phyloP scores from a whole-genome alignment of 2,329 filamentous ascomycete species.

The Stemphylium beticola region DNA sequence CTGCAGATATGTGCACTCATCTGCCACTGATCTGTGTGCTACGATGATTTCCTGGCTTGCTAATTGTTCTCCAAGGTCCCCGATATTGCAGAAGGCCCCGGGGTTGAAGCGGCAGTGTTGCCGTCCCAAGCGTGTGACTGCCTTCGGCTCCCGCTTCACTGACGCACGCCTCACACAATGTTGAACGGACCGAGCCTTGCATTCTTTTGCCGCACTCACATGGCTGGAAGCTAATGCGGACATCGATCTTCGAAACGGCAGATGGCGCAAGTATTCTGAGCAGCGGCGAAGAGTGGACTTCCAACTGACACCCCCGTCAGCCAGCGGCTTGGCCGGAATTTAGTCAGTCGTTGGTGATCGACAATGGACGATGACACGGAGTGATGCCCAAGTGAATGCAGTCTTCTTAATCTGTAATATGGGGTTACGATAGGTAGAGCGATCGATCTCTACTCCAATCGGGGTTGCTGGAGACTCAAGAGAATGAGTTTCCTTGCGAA shows the following conservation, averaged over 20 bases:
- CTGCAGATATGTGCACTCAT: not conserved
- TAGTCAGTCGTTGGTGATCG: conserved; percentile 6
- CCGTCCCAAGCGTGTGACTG: not conserved
- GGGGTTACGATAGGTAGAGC: not conserved
- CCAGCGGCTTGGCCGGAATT: conserved; percentile 4
- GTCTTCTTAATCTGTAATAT: not conserved
- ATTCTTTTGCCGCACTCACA: not conserved
- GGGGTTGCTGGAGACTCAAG: not conserved
- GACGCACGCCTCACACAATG: not conserved
- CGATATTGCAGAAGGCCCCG: not conserved
- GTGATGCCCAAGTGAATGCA: not conserved
- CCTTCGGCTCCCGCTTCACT: not conserved
- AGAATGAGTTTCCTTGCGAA: not conserved
- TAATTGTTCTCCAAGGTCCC: not conserved
- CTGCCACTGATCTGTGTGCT: not conserved
- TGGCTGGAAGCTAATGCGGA: conserved; percentile 2
- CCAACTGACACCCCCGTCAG: conserved; percentile 7
- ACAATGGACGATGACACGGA: conserved; percentile 1
- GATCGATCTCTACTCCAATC: not conserved
- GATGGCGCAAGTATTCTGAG: not conserved
- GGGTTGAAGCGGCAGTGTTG: not conserved
- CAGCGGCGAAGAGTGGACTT: not conserved
- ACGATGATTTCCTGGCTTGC: not conserved
- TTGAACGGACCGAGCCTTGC: not conserved
- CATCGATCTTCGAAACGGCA: not conserved